phyloP scores from a whole-genome alignment of 768 basidiomycete genomes.

The Mycena kentingensis region DNA sequence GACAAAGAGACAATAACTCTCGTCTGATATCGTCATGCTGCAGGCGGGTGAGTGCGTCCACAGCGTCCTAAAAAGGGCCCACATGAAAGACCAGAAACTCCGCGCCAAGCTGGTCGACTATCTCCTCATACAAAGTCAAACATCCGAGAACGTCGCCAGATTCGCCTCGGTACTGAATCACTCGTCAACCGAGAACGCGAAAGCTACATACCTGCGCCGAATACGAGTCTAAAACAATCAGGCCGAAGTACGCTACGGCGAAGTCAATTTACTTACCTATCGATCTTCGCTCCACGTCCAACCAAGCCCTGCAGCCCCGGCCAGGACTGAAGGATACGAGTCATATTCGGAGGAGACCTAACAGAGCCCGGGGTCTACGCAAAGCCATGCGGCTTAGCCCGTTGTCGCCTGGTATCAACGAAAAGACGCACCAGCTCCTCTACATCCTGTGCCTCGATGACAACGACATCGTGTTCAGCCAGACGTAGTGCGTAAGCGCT shows the following conservation, averaged over 20 bases:
- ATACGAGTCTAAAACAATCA: slow-evolving; percentile 1
- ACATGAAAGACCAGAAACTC: slow-evolving; percentile 16
- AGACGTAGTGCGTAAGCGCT: slow-evolving; percentile 32
- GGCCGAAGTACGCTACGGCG: neutral
- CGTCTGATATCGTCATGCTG: slow-evolving; percentile 11
- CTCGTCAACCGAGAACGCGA: too few species aligned
- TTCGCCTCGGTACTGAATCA: neutral
- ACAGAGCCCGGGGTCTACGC: slow-evolving; percentile 14
- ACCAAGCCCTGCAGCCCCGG: slow-evolving; percentile 9
- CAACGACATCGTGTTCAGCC: slow-evolving; percentile 9
- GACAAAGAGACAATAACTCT: slow-evolving; percentile 8
- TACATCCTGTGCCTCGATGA: slow-evolving; percentile 1
- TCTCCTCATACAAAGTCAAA: slow-evolving; percentile 13
- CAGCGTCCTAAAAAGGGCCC: too few species aligned
- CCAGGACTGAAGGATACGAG: slow-evolving; percentile 8
- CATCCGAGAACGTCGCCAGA: slow-evolving; percentile 4
- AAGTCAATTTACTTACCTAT: slow-evolving; percentile 6
- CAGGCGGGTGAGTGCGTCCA: too few species aligned
- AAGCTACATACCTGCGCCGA: slow-evolving; percentile 6
- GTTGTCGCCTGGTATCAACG: neutral
- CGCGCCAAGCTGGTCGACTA: slow-evolving; percentile 10
- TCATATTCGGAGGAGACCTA: slow-evolving; percentile 16
- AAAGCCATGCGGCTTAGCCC: too few species aligned
- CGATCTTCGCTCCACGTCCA: neutral
- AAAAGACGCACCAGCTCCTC: neutral